Conservation (phyloP, 495 filamentous ascomycete genomes). For the Pseudevernia furfuracea region DNA sequence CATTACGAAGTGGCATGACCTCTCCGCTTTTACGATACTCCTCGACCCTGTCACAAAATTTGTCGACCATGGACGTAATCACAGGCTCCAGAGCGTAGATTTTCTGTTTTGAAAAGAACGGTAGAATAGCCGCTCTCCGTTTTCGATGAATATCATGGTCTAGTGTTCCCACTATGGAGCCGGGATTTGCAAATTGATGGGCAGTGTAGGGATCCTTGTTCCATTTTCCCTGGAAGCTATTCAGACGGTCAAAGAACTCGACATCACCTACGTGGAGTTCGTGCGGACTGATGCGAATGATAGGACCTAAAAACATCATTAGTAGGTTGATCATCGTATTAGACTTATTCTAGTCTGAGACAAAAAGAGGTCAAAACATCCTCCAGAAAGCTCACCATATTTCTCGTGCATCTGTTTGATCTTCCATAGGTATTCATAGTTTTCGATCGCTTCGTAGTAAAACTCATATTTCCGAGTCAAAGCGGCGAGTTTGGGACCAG, state of each 20-base stretch:
- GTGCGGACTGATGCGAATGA: conserved; percentile 37
- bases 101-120: conserved; percentile 23
- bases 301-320: conserved; percentile 26
- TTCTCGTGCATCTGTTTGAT: conserved; percentile 42
- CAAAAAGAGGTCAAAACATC: not conserved
- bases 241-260: conserved; percentile 35
- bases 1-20: conserved; percentile 33
- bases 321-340: no score
- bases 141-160: conserved; percentile 41
- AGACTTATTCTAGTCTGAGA: no score
- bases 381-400: conserved; percentile 37
- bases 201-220: conserved; percentile 24
- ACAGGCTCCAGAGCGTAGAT: conserved; percentile 18
- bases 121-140: conserved; percentile 34
- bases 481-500: conserved; percentile 48
- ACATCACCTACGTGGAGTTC: conserved; percentile 37
- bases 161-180: conserved; percentile 40
- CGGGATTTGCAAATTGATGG: conserved; percentile 27
- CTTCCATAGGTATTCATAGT: conserved; percentile 38
- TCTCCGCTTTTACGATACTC: conserved; percentile 27
- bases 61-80: conserved; percentile 21
- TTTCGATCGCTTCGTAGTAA: conserved; percentile 40
- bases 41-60: conserved; percentile 31
- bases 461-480: conserved; percentile 43
- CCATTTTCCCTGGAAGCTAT: conserved; percentile 31